phyloP scores from a whole-genome alignment of 2,329 filamentous ascomycete species.

The Colletotrichum sp. region DNA sequence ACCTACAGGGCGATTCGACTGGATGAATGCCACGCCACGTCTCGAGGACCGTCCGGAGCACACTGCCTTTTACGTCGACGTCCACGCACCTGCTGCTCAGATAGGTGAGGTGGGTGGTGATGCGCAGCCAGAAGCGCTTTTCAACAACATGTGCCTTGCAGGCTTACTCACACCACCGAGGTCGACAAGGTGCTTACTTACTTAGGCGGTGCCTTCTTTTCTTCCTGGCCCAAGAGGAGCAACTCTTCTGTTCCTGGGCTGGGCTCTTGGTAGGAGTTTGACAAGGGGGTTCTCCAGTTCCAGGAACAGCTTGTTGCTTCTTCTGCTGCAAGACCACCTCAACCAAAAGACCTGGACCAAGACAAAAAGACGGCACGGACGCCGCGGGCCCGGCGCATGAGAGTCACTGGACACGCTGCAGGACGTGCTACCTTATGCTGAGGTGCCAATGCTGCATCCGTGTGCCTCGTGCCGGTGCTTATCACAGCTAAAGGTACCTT shows the following conservation, averaged over 20 bases:
- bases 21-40: neutral
- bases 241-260: neutral
- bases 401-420: neutral
- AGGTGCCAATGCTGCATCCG: neutral
- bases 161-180: slow-evolving; percentile 2
- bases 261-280: neutral
- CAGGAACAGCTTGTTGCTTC: neutral
- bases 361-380: neutral
- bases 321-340: neutral
- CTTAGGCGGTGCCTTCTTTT: neutral
- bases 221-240: neutral
- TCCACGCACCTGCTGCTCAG: neutral
- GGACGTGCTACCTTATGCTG: neutral
- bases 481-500: neutral
- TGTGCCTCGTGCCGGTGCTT: neutral
- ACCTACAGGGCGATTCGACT: neutral
- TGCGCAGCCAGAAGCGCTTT: neutral
- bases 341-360: neutral
- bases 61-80: neutral
- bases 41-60: neutral
- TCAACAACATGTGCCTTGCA: neutral
- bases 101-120: neutral
- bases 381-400: neutral
- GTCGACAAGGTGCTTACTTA: neutral
- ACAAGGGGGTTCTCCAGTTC: neutral